These are phyloP conservation scores for Fusarium xyrophilum DNA, from an alignment of 2,329 filamentous ascomycete species.

Conservation along the genomic window DNA sequence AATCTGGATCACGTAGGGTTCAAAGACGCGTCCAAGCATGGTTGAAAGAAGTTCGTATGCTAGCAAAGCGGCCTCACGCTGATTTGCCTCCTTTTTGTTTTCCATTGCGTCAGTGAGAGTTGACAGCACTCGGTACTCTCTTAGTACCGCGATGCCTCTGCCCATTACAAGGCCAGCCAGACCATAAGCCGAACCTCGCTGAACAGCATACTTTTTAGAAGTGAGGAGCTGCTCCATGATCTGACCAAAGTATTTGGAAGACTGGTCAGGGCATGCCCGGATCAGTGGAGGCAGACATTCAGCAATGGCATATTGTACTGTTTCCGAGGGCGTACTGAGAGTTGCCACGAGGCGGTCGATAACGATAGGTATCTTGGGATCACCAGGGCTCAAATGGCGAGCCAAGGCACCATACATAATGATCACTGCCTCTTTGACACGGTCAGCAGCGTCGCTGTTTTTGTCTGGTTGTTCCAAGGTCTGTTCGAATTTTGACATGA, in stretches of 20 bases:
- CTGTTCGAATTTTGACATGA: slow-evolving; percentile 91
- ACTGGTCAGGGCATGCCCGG: slow-evolving; percentile 77
- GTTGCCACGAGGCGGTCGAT: slow-evolving; percentile 86
- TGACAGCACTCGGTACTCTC: slow-evolving; percentile 85
- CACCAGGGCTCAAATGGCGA: slow-evolving; percentile 83
- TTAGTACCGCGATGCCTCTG: slow-evolving; percentile 80
- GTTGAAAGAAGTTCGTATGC: slow-evolving; percentile 90
- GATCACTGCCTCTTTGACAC: slow-evolving; percentile 95
- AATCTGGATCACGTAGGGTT: slow-evolving; percentile 95
- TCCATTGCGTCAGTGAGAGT: slow-evolving; percentile 83
- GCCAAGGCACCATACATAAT: slow-evolving; percentile 96
- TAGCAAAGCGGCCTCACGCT: slow-evolving; percentile 86
- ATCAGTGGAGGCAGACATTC: slow-evolving; percentile 94
- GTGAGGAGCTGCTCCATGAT: slow-evolving; percentile 83
- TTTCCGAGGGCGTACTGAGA: slow-evolving; percentile 92
- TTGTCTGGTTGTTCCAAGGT: slow-evolving; percentile 87
- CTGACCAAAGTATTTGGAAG: slow-evolving; percentile 79
- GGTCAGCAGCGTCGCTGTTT: slow-evolving; percentile 80
- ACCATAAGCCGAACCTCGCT: slow-evolving; percentile 93
- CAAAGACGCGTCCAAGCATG: slow-evolving; percentile 86
- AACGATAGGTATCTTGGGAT: slow-evolving; percentile 85
- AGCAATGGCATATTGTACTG: slow-evolving; percentile 94
- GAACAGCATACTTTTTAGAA: slow-evolving; percentile 89
- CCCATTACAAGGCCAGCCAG: slow-evolving; percentile 89
- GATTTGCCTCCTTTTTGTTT: slow-evolving; percentile 91